Conservation (phyloP, 768 basidiomycete genomes). For the Postia placenta region DNA sequence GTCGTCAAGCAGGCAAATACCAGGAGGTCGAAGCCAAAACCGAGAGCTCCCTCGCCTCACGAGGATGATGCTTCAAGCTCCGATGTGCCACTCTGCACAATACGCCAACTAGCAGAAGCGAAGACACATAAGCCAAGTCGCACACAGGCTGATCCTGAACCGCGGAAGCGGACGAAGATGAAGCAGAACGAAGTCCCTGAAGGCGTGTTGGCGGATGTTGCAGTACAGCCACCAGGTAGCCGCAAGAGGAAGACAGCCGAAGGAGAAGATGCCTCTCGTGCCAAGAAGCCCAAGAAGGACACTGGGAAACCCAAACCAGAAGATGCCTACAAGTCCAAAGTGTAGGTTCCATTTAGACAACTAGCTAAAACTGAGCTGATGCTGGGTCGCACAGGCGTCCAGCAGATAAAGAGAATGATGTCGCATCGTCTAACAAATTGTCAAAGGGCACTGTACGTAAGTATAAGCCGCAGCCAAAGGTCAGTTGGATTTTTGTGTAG, state of each 20-base stretch:
- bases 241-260: background rate
- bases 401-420: background rate
- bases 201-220: background rate
- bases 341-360: no score
- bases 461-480: constrained; percentile 11
- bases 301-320: background rate
- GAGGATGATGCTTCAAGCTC: background rate
- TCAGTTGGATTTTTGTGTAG: background rate
- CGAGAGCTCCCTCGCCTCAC: background rate
- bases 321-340: no score
- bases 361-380: no score
- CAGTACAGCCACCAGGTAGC: background rate
- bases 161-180: background rate
- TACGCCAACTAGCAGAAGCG: no score
- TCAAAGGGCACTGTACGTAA: background rate
- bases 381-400: background rate
- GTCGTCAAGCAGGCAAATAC: background rate
- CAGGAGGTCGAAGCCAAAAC: background rate
- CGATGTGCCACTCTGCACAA: background rate
- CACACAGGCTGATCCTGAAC: no score
- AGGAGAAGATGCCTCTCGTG: background rate
- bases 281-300: background rate
- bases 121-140: no score
- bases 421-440: background rate
- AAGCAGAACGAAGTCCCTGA: background rate